A percentile compares a stretch with the other conserved stretches of the same genome.
These are phyloP conservation scores for Theileria parva DNA, from an alignment of 169 alveolate genomes.

Conservation along the genomic window DNA sequence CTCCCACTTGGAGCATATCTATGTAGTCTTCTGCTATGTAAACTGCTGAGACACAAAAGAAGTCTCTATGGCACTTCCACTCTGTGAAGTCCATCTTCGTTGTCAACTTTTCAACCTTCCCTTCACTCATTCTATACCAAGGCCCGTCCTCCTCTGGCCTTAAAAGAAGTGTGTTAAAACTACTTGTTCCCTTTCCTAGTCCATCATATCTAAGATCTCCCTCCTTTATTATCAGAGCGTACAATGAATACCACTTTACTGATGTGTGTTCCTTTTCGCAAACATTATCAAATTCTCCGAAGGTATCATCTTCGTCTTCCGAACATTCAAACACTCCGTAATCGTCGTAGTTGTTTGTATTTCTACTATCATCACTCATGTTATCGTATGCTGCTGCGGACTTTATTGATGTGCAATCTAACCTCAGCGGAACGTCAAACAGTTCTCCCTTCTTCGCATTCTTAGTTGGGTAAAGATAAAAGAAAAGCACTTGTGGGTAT, in stretches of 20 bases:
- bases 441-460: conserved; percentile 87
- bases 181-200: conserved; percentile 45
- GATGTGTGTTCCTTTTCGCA: conserved; percentile 59
- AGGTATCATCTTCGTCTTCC: conserved; percentile 49
- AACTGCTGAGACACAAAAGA: conserved; percentile 87
- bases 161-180: conserved; percentile 75
- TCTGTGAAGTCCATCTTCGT: conserved; percentile 85
- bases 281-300: conserved; percentile 42
- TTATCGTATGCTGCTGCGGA: conserved; percentile 20
- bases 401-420: conserved; percentile 78
- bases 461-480: conserved; percentile 81
- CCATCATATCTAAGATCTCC: conserved; percentile 71
- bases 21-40: conserved; percentile 87
- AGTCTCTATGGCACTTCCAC: conserved; percentile 89
- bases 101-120: conserved; percentile 78
- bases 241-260: conserved; percentile 80
- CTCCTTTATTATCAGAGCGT: conserved; percentile 77
- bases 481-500: conserved; percentile 84
- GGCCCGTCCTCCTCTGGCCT: conserved; percentile 90
- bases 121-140: conserved; percentile 85
- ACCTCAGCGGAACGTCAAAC: conserved; percentile 85
- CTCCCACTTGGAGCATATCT: conserved; percentile 82
- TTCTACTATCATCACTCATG: conserved; percentile 33
- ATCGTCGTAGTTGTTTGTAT: conserved; percentile 45
- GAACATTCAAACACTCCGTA: conserved; percentile 46